Evolutionary conservation across 2,329 filamentous ascomycete genomes (phyloP).

Genomic region (Aschersonia sp.): DNA sequence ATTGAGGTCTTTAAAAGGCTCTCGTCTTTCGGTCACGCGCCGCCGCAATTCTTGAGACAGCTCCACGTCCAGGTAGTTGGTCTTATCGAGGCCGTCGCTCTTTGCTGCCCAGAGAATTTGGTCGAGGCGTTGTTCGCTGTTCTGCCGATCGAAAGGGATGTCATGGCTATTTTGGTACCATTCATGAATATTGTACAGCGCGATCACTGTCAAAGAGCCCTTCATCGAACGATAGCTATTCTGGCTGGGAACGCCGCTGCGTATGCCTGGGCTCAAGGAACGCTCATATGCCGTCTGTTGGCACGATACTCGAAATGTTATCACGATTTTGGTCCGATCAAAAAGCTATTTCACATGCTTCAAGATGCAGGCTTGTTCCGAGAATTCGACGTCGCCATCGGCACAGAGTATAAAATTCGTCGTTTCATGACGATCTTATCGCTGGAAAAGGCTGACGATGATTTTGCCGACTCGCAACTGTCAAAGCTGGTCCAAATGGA

Average conservation of each 20-base stretch:
- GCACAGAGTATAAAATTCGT: slow-evolving; percentile 14
- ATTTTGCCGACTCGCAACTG: slow-evolving; percentile 12
- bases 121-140: slow-evolving; percentile 9
- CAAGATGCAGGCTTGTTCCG: slow-evolving; percentile 14
- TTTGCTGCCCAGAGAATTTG: slow-evolving; percentile 7
- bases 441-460: slow-evolving; percentile 13
- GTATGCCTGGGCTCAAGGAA: slow-evolving; percentile 6
- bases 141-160: slow-evolving; percentile 9
- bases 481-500: slow-evolving; percentile 8
- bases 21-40: slow-evolving; percentile 5
- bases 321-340: slow-evolving; percentile 7
- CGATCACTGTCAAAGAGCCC: slow-evolving; percentile 1
- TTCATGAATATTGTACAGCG: slow-evolving; percentile 3
- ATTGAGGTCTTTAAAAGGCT: slow-evolving; percentile 8
- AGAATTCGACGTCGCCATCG: slow-evolving; percentile 4
- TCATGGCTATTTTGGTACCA: slow-evolving; percentile 6
- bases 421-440: slow-evolving; percentile 12
- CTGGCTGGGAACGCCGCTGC: slow-evolving; percentile 3
- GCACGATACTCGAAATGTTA: slow-evolving; percentile 1
- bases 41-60: slow-evolving; percentile 1
- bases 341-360: slow-evolving; percentile 13
- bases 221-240: slow-evolving; percentile 5
- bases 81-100: slow-evolving; percentile 11
- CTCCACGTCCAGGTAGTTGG: slow-evolving; percentile 9
- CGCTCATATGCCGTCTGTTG: slow-evolving; percentile 6